Percentiles rank a stretch among this genome's conserved stretches.
These are phyloP conservation scores for Mortierella sp. DNA, from an alignment of 371 early-diverging fungal genomes.

Conservation along the genomic window DNA sequence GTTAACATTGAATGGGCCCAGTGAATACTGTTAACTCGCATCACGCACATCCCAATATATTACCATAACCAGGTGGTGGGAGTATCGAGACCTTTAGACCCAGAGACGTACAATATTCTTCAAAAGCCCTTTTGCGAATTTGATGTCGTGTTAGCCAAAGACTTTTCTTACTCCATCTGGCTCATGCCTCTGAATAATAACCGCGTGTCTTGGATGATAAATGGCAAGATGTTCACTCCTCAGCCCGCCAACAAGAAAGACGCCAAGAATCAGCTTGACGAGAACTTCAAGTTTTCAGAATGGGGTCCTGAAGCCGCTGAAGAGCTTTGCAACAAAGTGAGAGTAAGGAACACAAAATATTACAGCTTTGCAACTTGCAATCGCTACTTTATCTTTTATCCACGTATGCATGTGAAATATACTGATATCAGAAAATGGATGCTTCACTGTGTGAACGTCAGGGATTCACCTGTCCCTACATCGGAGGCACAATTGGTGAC, in stretches of 20 bases:
- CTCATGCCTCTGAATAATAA: conserved; percentile 7
- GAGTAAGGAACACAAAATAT: neutral
- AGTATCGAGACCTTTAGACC: conserved; percentile 8
- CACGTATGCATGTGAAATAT: too few relatives aligned
- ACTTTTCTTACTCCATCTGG: conserved; percentile 10
- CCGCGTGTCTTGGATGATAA: conserved; percentile 12
- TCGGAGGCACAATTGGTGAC: conserved; percentile 9
- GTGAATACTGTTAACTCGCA: too few relatives aligned
- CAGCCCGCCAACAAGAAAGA: neutral
- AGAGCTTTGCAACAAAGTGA: conserved; percentile 12
- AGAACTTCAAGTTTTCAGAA: conserved; percentile 14
- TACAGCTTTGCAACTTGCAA: neutral
- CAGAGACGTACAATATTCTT: conserved; percentile 2
- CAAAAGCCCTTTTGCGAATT: conserved; percentile 13
- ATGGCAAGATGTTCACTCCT: conserved; percentile 12
- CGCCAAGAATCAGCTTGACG: conserved; percentile 4
- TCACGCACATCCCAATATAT: too few relatives aligned
- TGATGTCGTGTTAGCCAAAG: conserved; percentile 5
- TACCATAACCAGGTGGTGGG: neutral
- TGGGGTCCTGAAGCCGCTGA: conserved; percentile 14
- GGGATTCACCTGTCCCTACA: conserved; percentile 7
- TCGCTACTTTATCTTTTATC: too few relatives aligned
- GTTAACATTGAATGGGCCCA: too few relatives aligned
- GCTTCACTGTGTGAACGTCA: neutral
- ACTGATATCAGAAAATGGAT: too few relatives aligned